Base-by-base conservation (phyloP, 1,139 yeast genomes). In the Diutina rugosa region DNA sequence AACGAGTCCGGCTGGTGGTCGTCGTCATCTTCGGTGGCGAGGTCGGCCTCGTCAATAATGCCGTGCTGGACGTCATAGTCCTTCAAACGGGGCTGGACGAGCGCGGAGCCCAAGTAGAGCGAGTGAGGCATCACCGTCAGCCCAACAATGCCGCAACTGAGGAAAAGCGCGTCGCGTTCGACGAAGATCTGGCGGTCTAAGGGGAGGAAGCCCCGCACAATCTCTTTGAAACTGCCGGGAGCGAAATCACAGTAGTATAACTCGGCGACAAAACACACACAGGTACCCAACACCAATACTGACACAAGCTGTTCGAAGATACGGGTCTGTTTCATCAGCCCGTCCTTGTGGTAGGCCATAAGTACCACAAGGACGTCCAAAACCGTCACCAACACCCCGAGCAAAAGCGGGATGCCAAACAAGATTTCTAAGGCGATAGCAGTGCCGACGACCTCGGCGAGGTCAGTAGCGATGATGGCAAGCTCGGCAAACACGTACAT, bases 81-180 rank as follows among this genome's bases (percentile, higher is more conserved):
- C 64, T 82, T 82, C 59, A 84, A 70, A 63, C 95, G 74, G 16
- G 91, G 83, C 64, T 85, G 90, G 4, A 86, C 93, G 56, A 87
- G 76, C 6, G 89, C 88, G 0, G 90, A 84, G 1, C 93, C 93
- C 57, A 87, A 72, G 62, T 80, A 86, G 57, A 87, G 73, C 0
- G 90, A 84, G 64, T 86, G 93, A 2, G 95, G 93, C 95, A 87
- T 87, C 7, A 86, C 91, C 0, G 93, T 86, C 54, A 90, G 87
- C 44, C 95, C 95, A 21, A 86, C 80, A 58, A 86, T 86, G 7
- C 90, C 93, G 65, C 88, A 75, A 61, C 86, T 78, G 58, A 86
- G 70, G 63, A 85, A 86, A 46, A 84, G 69, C 0, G 88, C 88
- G 63, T 81, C 81, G 55, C 76, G 78, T 60, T 80, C 80, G 55